These are phyloP conservation scores for Cenococcum geophilum DNA, from an alignment of 495 filamentous ascomycete species.

Conservation along the genomic window DNA sequence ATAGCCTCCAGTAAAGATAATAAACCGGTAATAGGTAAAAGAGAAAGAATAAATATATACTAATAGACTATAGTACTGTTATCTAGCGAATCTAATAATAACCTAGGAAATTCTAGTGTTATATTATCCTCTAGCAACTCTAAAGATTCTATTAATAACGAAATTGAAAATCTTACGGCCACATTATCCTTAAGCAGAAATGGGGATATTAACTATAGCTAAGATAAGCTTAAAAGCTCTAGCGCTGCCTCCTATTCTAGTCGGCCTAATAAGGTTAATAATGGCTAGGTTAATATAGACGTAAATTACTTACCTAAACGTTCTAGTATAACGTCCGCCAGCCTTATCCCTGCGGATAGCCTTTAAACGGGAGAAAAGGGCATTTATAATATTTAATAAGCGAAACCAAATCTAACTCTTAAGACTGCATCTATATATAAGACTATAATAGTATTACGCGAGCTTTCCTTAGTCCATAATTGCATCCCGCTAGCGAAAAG, in stretches of 20 bases:
- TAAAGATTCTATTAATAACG: background rate
- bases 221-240: background rate
- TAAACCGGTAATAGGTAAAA: background rate
- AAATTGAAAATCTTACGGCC: background rate
- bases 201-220: background rate
- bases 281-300: no score
- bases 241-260: background rate
- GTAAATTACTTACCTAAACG: background rate
- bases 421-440: background rate
- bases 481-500: background rate
- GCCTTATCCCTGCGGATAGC: background rate
- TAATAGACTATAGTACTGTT: no score
- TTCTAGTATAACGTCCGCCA: background rate
- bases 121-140: constrained; percentile 1
- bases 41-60: background rate
- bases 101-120: no score
- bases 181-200: background rate
- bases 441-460: background rate
- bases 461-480: background rate
- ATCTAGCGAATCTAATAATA: no score
- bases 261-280: no score
- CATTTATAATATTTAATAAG: background rate
- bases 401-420: background rate
- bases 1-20: background rate
- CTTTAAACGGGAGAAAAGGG: background rate